Evolutionary conservation across 192 early-diverging fungal genomes (phyloP), one percentile per base, ranked within the genome.

Genomic region (Cetraspora pellucida): DNA sequence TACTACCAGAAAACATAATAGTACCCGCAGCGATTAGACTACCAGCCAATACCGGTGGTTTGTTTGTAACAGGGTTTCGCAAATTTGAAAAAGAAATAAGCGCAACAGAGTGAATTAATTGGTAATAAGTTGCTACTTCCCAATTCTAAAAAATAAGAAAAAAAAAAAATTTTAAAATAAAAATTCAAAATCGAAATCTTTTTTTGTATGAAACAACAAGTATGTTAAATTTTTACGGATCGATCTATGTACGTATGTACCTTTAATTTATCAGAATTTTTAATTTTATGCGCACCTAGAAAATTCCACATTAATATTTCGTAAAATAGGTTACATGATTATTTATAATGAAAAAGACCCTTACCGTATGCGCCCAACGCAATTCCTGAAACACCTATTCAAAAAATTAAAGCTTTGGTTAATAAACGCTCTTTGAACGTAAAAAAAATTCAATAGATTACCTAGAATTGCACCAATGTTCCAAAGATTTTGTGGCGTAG

Each of bases 311-410:
- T 37, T 6, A 6, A 37, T 37, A 27, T 71, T 75, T 72, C 77
- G 68, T 49, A 59, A 71, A n/a, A 43, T 79, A 49, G 76, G 77
- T n/a, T n/a, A n/a, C 47, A 72, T 43, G 30, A 80, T 31, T 37
- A 87, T 67, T 30, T 72, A 61, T 45, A 78, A 78, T 2, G 71
- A 75, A 37, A 37, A 37, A 37, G 3, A 37, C 7, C 37, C 0
- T 86, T 70, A 46, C 81, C 87, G 60, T 86, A 85, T 10, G 86
- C 79, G 27, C 87, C 86, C 75, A 87, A 83, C 4, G 86, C 86
- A 64, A 81, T 81, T 10, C 84, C 78, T 21, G 69, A 83, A 27
- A 86, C 72, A 5, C 67, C 83, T n/a, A 82, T 77, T 23, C 68
- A 47, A 21, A 83, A 84, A 78, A 64, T 50, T 13, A 8, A 10